Evolutionary conservation across 768 basidiomycete species (phyloP).

Genomic region (Pleurotus eryngii): DNA sequence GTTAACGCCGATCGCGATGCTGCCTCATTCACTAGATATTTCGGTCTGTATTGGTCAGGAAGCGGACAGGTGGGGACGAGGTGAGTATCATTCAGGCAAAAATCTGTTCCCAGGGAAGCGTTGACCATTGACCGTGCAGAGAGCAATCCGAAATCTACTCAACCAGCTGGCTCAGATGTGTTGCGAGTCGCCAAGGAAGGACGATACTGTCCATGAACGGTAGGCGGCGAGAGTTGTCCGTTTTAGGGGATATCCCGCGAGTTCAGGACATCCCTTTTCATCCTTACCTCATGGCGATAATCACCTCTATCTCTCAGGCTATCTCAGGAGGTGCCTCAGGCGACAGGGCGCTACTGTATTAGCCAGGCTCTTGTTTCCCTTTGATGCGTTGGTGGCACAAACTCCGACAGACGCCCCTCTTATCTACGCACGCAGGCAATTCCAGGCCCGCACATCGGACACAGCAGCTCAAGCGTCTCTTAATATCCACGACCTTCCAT

Average conservation of each 20-base stretch:
- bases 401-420: slow-evolving; percentile 5
- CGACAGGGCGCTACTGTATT: slow-evolving; percentile 5
- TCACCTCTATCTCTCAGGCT: slow-evolving; percentile 7
- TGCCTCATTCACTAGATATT: background rate
- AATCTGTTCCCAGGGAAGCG: background rate
- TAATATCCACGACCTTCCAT: slow-evolving; percentile 2
- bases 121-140: background rate
- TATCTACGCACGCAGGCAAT: slow-evolving; percentile 4
- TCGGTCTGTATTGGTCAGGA: background rate
- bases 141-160: background rate
- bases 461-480: background rate
- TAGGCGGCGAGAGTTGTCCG: background rate
- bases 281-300: slow-evolving; percentile 7
- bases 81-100: background rate
- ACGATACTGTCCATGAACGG: background rate
- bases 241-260: slow-evolving; percentile 5
- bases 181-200: background rate
- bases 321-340: slow-evolving; percentile 8
- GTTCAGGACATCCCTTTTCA: background rate
- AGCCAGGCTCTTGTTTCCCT: slow-evolving; percentile 1
- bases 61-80: too few relatives aligned
- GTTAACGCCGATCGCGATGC: slow-evolving; percentile 3
- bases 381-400: slow-evolving; percentile 7
- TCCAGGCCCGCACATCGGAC: background rate
- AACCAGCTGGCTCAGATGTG: background rate